Evolutionary conservation across 108 stramenopile genomes (phyloP).

Genomic region (Cyclotella kingstonii): DNA sequence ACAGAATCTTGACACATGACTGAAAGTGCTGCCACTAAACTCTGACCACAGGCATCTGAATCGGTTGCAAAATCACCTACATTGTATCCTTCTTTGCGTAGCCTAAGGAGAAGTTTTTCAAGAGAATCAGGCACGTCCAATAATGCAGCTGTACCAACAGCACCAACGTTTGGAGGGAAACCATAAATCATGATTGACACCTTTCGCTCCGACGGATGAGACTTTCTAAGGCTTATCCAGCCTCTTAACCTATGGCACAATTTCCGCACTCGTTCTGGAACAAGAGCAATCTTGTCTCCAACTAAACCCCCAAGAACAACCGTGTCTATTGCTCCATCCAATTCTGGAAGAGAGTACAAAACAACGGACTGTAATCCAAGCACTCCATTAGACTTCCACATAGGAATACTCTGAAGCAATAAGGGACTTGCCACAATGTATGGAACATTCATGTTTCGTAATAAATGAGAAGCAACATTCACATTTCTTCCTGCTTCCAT

Average conservation of each 20-base stretch:
- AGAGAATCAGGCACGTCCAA: conserved; percentile 78
- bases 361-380: conserved; percentile 80
- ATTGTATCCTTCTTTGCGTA: conserved; percentile 74
- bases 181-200: conserved; percentile 78
- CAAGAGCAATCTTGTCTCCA: conserved; percentile 79
- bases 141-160: conserved; percentile 85
- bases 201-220: conserved; percentile 51
- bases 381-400: conserved; percentile 80
- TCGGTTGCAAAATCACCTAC: conserved; percentile 60
- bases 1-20: conserved; percentile 49
- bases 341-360: conserved; percentile 74
- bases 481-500: conserved; percentile 85
- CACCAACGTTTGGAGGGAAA: conserved; percentile 88
- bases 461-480: conserved; percentile 65
- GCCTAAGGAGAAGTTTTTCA: conserved; percentile 48
- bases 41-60: conserved; percentile 37
- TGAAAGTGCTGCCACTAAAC: conserved; percentile 29
- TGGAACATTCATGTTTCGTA: conserved; percentile 71
- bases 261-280: conserved; percentile 81
- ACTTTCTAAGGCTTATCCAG: conserved; percentile 60
- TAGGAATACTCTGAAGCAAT: conserved; percentile 67
- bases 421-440: conserved; percentile 79
- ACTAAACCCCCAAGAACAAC: conserved; percentile 84
- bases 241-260: conserved; percentile 51
- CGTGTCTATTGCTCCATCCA: conserved; percentile 88